Evolutionary conservation across 306 rosid genomes (phyloP).

Genomic region (Alnus glutinosa): DNA sequence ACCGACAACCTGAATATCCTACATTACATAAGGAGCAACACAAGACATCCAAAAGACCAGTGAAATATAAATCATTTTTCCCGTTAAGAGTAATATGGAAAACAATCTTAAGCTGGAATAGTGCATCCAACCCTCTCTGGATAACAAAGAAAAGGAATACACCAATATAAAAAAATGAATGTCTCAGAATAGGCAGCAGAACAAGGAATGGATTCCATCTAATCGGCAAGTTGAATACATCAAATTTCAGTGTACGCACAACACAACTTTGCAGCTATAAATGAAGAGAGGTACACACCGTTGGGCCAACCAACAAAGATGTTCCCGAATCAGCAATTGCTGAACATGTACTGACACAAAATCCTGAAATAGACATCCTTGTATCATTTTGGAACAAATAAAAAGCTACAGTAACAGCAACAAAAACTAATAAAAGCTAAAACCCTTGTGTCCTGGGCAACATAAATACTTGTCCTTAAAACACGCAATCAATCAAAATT

Average conservation of each 20-base stretch:
- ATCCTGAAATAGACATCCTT: slow-evolving; percentile 44
- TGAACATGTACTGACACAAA: slow-evolving; percentile 71
- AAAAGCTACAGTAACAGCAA: background rate
- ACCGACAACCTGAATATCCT: background rate
- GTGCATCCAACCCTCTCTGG: background rate
- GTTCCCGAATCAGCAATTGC: slow-evolving; percentile 91
- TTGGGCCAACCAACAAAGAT: slow-evolving; percentile 79
- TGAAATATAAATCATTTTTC: background rate
- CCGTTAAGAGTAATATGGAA: background rate
- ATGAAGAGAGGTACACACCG: slow-evolving; percentile 34
- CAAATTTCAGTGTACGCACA: background rate
- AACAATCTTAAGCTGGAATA: background rate
- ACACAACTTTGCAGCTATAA: background rate
- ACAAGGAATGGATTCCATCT: background rate
- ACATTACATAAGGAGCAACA: background rate
- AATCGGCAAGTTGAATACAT: background rate
- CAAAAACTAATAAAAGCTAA: background rate
- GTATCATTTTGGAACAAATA: background rate
- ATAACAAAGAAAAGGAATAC: too few species aligned
- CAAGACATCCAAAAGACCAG: background rate
- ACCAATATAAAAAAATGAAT: background rate
- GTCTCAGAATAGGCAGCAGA: background rate
- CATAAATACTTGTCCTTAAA: background rate
- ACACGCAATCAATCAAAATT: background rate
- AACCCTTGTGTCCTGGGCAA: background rate